Conservation (phyloP, 768 basidiomycete genomes). For the Boletus rex-veris region DNA sequence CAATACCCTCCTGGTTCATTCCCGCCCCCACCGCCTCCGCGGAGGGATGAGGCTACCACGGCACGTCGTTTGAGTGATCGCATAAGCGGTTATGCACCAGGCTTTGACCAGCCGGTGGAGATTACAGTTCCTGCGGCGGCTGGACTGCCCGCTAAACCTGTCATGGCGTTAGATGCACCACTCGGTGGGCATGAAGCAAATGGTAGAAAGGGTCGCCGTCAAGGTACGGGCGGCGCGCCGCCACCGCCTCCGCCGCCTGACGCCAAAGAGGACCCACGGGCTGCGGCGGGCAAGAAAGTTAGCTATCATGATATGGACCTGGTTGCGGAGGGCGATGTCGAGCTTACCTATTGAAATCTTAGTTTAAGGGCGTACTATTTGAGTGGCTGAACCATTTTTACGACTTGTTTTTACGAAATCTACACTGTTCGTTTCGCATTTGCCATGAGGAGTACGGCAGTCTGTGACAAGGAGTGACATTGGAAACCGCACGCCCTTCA, state of each 20-base stretch:
- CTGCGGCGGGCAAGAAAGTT: slow-evolving; percentile 82
- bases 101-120: slow-evolving; percentile 39
- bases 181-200: slow-evolving; percentile 36
- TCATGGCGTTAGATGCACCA: slow-evolving; percentile 52
- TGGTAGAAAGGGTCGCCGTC: slow-evolving; percentile 36
- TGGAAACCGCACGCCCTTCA: slow-evolving; percentile 17
- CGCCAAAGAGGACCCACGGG: slow-evolving; percentile 89
- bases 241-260: slow-evolving; percentile 82
- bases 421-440: slow-evolving; percentile 16
- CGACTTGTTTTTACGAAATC: slow-evolving; percentile 29
- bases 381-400: slow-evolving; percentile 18
- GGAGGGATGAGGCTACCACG: slow-evolving; percentile 57
- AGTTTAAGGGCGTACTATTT: slow-evolving; percentile 23
- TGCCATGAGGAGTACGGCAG: slow-evolving; percentile 27
- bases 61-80: slow-evolving; percentile 73
- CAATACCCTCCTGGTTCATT: slow-evolving; percentile 38
- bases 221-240: slow-evolving; percentile 45
- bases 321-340: slow-evolving; percentile 78
- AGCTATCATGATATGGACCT: slow-evolving; percentile 97
- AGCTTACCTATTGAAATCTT: slow-evolving; percentile 42
- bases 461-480: slow-evolving; percentile 29
- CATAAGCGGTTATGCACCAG: slow-evolving; percentile 70
- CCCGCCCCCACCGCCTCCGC: slow-evolving; percentile 36
- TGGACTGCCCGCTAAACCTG: slow-evolving; percentile 78
- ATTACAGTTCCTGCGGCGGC: slow-evolving; percentile 57